Base-by-base conservation (phyloP, 805 yeast species). In the Babjeviella inositovora region DNA sequence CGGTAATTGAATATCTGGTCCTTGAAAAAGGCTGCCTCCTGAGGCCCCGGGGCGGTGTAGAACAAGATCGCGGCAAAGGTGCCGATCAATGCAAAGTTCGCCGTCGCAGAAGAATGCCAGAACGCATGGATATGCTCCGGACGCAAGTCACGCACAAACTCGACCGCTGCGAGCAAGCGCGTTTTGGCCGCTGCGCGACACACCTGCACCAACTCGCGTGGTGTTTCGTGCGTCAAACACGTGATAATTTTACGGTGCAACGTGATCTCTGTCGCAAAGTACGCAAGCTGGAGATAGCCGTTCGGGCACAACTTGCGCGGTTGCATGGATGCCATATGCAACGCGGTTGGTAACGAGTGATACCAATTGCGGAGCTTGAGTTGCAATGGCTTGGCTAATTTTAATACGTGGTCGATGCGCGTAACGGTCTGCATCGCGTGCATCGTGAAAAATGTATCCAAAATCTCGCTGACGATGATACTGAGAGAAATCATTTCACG, bases 141-240 rank as follows among this genome's bases (percentile, higher is more conserved):
- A 34, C 71, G 73, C 42, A 85, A 56, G 29, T 70, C 74, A 23
- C 73, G 53, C 7, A 80, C 71, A 43, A 81, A 77, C 25, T 77
- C 90, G 29, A 79, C 66, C 1, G 94, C 80, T 0, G 94, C 93
- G 6, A 66, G 48, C 10, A 85, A 53, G 38, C 97, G 55, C 2
- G 92, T 75, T 28, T 62, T 69, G 2, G 95, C 96, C 0, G 95
- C 94, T 14, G 73, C 57, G 20, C 94, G 60, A 41, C 95, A 82
- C 2, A 84, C 84, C 15, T 53, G 46, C 7, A 61, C 52, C 13
- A 75, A 45, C 29, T 72, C 76, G 7, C 47, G 48, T 5, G 75
- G 67, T 1, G 68, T 43, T 14, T 51, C 51, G 5, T 42, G 28
- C 14, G 33, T 39, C 21, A 76, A 47, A 7, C 66, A 51, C 5